Conservation (phyloP, 1,139 yeast species). For the Waltiozyma solani region DNA sequence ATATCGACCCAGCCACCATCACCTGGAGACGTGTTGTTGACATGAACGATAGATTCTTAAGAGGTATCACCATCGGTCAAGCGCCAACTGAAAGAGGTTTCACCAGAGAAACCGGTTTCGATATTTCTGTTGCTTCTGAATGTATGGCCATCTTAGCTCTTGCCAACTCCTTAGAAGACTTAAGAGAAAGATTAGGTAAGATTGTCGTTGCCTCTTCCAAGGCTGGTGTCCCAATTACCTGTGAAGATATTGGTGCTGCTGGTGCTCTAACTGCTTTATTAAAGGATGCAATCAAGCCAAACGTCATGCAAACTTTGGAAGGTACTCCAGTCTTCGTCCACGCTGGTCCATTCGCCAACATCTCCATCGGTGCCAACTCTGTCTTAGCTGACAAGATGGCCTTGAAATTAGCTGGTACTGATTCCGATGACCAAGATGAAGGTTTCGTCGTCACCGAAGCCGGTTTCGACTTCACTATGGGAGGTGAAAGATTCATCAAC, state of each 20-base stretch:
- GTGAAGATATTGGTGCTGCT: constrained; percentile 72
- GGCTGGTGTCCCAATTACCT: constrained; percentile 58
- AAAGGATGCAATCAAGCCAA: constrained; percentile 78
- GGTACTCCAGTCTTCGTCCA: constrained; percentile 82
- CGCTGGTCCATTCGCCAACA: constrained; percentile 83
- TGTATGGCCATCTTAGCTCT: constrained; percentile 75
- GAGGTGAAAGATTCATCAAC: constrained; percentile 77
- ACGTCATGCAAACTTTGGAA: constrained; percentile 76
- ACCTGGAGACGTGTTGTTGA: constrained; percentile 75
- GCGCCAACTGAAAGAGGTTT: constrained; percentile 72
- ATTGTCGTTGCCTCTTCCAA: constrained; percentile 62
- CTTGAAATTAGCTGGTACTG: constrained; percentile 46
- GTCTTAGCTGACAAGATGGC: constrained; percentile 72
- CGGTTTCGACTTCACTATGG: constrained; percentile 83
- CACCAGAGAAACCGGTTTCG: constrained; percentile 67
- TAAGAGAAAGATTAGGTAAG: constrained; percentile 60
- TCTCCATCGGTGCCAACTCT: constrained; percentile 78
- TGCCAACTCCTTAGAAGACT: constrained; percentile 53
- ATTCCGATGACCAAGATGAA: constrained; percentile 28
- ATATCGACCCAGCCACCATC: constrained; percentile 65
- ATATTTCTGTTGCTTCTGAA: constrained; percentile 76
- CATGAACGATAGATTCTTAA: constrained; percentile 67
- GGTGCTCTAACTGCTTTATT: constrained; percentile 74
- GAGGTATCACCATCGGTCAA: constrained; percentile 68
- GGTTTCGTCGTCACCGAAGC: constrained; percentile 82